Conservation (phyloP, 306 rosid species). For the Hylodesmum podocarpum region DNA sequence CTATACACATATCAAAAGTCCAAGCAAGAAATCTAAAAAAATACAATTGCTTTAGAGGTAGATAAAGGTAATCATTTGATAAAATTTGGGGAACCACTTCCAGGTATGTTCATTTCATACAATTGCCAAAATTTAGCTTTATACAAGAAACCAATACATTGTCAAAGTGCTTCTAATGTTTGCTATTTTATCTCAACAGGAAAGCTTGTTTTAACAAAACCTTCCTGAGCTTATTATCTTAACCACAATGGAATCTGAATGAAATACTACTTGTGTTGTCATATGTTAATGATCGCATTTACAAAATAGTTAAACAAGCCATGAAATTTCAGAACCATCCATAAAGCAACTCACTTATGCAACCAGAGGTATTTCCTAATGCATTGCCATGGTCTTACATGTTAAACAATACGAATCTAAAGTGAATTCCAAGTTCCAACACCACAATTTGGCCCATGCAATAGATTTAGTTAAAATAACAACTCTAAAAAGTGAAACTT, state of each 20-base stretch:
- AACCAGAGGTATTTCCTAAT: not conserved
- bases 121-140: not conserved
- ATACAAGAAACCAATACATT: not conserved
- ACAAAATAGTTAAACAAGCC: not conserved
- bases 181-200: not conserved
- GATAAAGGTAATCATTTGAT: not conserved
- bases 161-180: not conserved
- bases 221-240: not conserved
- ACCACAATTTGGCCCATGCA: slow-evolving; percentile 9
- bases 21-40: not conserved
- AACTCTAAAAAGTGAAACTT: slow-evolving; percentile 43
- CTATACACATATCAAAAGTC: not conserved
- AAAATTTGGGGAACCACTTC: not conserved
- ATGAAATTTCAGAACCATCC: not conserved
- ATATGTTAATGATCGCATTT: not conserved
- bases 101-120: not conserved
- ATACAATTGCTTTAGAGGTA: not conserved
- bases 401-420: not conserved
- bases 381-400: slow-evolving; percentile 15
- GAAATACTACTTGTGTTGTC: not conserved
- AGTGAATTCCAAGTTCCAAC: slow-evolving; percentile 11
- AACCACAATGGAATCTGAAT: not conserved
- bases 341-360: not conserved
- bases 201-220: not conserved
- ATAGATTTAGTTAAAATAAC: slow-evolving; percentile 27